phyloP scores from a whole-genome alignment of 2,329 filamentous ascomycete genomes.

The Aspergillus eucalypticola region DNA sequence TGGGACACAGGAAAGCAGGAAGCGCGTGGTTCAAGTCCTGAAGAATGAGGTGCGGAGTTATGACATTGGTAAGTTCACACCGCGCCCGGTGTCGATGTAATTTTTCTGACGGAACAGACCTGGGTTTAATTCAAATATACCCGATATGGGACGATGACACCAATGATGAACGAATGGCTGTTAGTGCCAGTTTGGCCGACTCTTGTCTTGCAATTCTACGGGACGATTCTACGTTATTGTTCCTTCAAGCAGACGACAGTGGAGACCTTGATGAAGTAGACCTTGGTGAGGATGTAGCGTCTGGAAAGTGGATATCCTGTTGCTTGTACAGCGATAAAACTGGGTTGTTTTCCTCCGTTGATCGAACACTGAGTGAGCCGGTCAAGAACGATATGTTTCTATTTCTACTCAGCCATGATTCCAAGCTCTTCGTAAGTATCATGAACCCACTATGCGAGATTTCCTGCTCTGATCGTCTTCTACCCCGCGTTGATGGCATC shows the following conservation, averaged over 20 bases:
- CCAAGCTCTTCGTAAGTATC: conserved; percentile 68
- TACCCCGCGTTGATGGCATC: neutral
- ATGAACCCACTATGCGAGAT: neutral
- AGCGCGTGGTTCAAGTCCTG: conserved; percentile 82
- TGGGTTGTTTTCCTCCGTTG: conserved; percentile 54
- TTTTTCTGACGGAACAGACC: conserved; percentile 55
- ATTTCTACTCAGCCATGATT: conserved; percentile 75
- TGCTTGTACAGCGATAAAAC: conserved; percentile 74
- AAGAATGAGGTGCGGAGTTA: conserved; percentile 87
- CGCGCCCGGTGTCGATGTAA: conserved; percentile 6
- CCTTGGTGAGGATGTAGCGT: conserved; percentile 58
- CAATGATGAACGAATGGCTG: conserved; percentile 70
- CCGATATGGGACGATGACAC: conserved; percentile 91
- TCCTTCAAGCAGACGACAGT: conserved; percentile 76
- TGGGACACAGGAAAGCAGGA: conserved; percentile 76
- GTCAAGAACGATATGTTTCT: conserved; percentile 61
- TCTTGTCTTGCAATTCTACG: conserved; percentile 81
- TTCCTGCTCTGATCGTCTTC: neutral
- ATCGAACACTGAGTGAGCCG: conserved; percentile 18
- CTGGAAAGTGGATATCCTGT: conserved; percentile 76
- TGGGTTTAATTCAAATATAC: conserved; percentile 86
- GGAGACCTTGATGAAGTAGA: conserved; percentile 84
- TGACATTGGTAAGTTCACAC: conserved; percentile 68
- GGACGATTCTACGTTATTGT: conserved; percentile 76
- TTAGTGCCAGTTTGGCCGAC: conserved; percentile 81